These are phyloP conservation scores for Sordariomycetes sp. DNA, from an alignment of 2,329 filamentous ascomycete species.

Conservation along the genomic window DNA sequence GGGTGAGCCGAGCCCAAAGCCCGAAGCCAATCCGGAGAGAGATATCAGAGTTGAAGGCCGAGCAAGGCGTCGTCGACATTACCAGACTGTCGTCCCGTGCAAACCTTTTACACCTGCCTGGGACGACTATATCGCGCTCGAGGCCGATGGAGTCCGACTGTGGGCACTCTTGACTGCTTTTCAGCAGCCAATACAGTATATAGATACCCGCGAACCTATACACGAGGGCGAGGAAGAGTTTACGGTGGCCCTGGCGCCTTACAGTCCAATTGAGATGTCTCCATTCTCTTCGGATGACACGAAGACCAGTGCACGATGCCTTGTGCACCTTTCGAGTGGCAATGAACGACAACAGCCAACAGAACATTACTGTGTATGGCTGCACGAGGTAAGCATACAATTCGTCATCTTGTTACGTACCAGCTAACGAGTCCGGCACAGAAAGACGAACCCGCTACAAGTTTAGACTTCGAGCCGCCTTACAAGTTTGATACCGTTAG, in stretches of 20 bases:
- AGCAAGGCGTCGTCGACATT: constrained; percentile 12
- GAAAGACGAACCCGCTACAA: no score
- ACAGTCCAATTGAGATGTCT: constrained; percentile 25
- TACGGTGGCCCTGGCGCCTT: constrained; percentile 27
- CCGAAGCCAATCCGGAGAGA: neutral
- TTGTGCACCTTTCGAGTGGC: constrained; percentile 28
- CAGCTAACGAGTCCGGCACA: no score
- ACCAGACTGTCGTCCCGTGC: neutral
- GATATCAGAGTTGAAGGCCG: neutral
- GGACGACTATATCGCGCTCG: constrained; percentile 35
- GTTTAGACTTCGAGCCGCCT: no score
- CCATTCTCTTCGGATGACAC: constrained; percentile 19
- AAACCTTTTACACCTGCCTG: constrained; percentile 39
- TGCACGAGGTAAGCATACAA: constrained; percentile 38
- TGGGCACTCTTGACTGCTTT: constrained; percentile 33
- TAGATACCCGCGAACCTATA: constrained; percentile 19
- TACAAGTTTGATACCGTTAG: neutral
- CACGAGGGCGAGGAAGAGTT: constrained; percentile 15
- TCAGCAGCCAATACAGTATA: constrained; percentile 28
- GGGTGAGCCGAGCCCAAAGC: constrained; percentile 10
- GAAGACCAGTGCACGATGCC: constrained; percentile 31
- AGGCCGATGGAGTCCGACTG: constrained; percentile 19
- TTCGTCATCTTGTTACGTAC: no score
- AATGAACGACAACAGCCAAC: constrained; percentile 15
- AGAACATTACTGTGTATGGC: constrained; percentile 38